phyloP scores from a whole-genome alignment of 805 yeast species.

The Lachancea fermentati region DNA sequence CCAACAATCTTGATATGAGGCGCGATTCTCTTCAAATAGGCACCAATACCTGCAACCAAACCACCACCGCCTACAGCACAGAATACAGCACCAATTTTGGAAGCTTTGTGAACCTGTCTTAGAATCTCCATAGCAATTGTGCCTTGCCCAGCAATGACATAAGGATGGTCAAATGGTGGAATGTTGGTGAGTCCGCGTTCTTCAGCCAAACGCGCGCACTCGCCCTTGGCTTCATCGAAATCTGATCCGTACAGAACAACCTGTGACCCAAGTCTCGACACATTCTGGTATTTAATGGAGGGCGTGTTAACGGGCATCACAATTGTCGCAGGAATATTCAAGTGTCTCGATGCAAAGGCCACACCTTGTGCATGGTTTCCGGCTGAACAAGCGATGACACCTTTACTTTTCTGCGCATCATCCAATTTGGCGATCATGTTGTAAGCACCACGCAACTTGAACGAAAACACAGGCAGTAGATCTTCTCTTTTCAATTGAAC shows the following conservation, averaged over 20 bases:
- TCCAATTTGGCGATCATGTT: conserved; percentile 90
- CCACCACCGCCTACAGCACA: conserved; percentile 98
- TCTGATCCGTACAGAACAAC: conserved; percentile 92
- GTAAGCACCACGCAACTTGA: conserved; percentile 95
- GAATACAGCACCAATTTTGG: conserved; percentile 78
- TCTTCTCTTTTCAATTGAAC: conserved; percentile 88
- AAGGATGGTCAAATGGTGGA: conserved; percentile 99
- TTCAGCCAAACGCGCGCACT: conserved; percentile 66
- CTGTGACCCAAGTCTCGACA: conserved; percentile 85
- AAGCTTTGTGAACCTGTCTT: conserved; percentile 65
- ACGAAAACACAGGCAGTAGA: conserved; percentile 87
- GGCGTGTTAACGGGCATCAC: conserved; percentile 99
- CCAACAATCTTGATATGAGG: conserved; percentile 97
- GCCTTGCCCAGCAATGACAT: conserved; percentile 98
- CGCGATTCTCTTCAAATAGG: conserved; percentile 88
- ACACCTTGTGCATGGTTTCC: conserved; percentile 99
- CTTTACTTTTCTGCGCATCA: conserved; percentile 52
- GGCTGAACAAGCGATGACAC: conserved; percentile 97
- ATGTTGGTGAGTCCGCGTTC: conserved; percentile 77
- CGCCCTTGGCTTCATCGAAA: conserved; percentile 90
- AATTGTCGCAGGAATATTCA: conserved; percentile 89
- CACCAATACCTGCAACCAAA: conserved; percentile 80
- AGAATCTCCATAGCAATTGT: conserved; percentile 91
- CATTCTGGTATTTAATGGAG: conserved; percentile 86
- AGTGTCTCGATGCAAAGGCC: conserved; percentile 79